phyloP scores from a whole-genome alignment of 768 basidiomycete species.

The Roridomyces roridus region DNA sequence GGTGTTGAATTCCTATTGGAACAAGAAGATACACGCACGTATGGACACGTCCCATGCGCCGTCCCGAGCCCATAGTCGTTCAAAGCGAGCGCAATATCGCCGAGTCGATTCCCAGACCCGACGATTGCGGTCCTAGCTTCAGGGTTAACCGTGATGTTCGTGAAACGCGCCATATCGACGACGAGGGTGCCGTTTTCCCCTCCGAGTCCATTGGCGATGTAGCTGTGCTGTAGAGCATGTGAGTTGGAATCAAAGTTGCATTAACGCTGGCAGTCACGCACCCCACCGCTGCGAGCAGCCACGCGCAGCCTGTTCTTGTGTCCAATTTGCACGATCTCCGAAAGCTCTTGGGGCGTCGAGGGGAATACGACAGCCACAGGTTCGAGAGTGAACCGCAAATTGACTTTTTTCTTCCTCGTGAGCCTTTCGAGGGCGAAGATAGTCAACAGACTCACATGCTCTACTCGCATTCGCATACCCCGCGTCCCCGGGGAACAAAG shows the following conservation, averaged over 20 bases:
- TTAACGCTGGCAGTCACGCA: conserved; percentile 8
- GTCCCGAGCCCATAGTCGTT: conserved; percentile 42
- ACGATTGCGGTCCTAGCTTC: conserved; percentile 39
- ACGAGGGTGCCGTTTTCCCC: conserved; percentile 48
- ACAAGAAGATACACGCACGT: conserved; percentile 26
- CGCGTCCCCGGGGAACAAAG: conserved; percentile 27
- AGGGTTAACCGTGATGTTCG: conserved; percentile 37
- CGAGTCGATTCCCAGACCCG: conserved; percentile 44
- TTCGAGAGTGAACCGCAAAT: conserved; percentile 27
- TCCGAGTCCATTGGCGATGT: conserved; percentile 50
- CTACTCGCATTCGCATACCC: conserved; percentile 29
- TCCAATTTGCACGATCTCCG: conserved; percentile 27
- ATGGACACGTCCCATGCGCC: conserved; percentile 52
- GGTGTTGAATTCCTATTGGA: too few species aligned
- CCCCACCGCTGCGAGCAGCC: conserved; percentile 31
- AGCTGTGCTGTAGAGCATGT: conserved; percentile 41
- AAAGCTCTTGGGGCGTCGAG: conserved; percentile 21
- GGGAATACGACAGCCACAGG: conserved; percentile 31
- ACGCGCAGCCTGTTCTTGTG: conserved; percentile 24
- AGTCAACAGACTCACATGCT: conserved; percentile 29
- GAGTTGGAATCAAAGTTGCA: not conserved
- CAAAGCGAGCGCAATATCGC: conserved; percentile 43
- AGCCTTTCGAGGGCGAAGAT: not conserved
- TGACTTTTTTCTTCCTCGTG: conserved; percentile 15
- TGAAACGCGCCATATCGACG: conserved; percentile 47